A percentile compares a stretch with the other conserved stretches of the same genome.
Conservation (phyloP, 805 yeast species). For the Candida stauntonica region DNA sequence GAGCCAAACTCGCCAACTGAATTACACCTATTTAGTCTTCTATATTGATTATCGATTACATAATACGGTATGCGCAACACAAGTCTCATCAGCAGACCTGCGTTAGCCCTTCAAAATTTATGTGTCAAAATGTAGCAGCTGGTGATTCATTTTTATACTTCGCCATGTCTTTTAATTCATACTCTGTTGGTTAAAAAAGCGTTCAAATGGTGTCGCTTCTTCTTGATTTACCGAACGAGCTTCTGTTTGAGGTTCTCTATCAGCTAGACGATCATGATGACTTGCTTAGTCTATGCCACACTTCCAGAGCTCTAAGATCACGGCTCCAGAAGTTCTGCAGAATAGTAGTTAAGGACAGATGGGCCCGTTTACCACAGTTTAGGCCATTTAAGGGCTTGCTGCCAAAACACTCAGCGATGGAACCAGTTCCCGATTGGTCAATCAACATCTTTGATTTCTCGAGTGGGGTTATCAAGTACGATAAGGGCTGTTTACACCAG, state of each 20-base stretch:
- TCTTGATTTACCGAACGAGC: constrained; percentile 2
- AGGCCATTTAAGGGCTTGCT: neutral
- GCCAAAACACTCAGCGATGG: neutral
- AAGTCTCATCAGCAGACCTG: too few relatives aligned
- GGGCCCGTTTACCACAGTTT: neutral
- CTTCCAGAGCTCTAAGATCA: neutral
- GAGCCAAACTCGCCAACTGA: too few relatives aligned
- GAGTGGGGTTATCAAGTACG: neutral
- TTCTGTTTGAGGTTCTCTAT: constrained; percentile 5
- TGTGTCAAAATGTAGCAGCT: too few relatives aligned
- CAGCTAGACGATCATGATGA: constrained; percentile 7
- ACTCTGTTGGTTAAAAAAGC: neutral
- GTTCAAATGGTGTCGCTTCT: neutral
- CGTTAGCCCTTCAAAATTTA: too few relatives aligned
- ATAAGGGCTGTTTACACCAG: neutral
- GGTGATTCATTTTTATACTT: neutral
- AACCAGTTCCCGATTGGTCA: constrained; percentile 5
- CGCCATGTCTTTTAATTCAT: too few relatives aligned
- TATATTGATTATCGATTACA: too few relatives aligned
- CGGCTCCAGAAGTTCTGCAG: neutral
- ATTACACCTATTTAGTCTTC: too few relatives aligned
- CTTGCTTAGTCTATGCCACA: constrained; percentile 1
- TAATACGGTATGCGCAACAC: too few relatives aligned
- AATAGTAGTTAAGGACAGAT: neutral
- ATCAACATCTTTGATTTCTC: constrained; percentile 6